phyloP scores from a whole-genome alignment of 2,329 filamentous ascomycete genomes.

The Sclerotiophoma versabilis region DNA sequence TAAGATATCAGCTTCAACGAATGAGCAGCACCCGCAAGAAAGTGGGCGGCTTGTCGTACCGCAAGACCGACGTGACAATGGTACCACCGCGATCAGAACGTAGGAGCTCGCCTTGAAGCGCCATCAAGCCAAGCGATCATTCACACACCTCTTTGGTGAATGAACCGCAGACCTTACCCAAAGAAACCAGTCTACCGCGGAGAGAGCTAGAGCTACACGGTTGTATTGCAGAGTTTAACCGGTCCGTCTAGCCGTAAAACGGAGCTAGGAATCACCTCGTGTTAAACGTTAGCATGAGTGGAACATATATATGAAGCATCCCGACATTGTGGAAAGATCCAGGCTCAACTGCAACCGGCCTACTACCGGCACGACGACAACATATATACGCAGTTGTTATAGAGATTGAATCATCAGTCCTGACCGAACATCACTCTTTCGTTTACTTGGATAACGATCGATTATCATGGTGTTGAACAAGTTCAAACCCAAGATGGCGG shows the following conservation, averaged over 20 bases:
- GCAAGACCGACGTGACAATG: not conserved
- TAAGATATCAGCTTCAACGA: not conserved
- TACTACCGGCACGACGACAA: slow-evolving; percentile 19
- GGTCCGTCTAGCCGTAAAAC: slow-evolving; percentile 38
- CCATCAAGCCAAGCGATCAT: slow-evolving; percentile 18
- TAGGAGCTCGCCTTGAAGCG: not conserved
- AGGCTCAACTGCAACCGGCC: slow-evolving; percentile 26
- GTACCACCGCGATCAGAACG: not conserved
- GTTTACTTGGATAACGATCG: not conserved
- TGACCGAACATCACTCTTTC: not conserved
- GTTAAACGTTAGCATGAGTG: slow-evolving; percentile 16
- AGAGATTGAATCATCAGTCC: slow-evolving; percentile 1
- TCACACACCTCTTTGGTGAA: slow-evolving; percentile 19
- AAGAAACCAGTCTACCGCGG: slow-evolving; percentile 28
- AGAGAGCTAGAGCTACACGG: slow-evolving; percentile 28
- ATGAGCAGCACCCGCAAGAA: not conserved
- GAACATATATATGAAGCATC: slow-evolving; percentile 38
- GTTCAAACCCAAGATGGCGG: slow-evolving; percentile 30
- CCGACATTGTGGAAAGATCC: slow-evolving; percentile 22
- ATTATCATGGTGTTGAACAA: slow-evolving; percentile 31
- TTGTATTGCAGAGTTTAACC: slow-evolving; percentile 36
- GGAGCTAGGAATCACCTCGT: slow-evolving; percentile 21
- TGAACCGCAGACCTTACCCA: slow-evolving; percentile 29
- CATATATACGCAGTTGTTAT: slow-evolving; percentile 29
- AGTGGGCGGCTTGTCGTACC: slow-evolving; percentile 1